Percentiles rank a stretch among this genome's conserved stretches.
These are phyloP conservation scores for Gossypium bickii DNA, from an alignment of 345 rosid genomes.

Conservation along the genomic window DNA sequence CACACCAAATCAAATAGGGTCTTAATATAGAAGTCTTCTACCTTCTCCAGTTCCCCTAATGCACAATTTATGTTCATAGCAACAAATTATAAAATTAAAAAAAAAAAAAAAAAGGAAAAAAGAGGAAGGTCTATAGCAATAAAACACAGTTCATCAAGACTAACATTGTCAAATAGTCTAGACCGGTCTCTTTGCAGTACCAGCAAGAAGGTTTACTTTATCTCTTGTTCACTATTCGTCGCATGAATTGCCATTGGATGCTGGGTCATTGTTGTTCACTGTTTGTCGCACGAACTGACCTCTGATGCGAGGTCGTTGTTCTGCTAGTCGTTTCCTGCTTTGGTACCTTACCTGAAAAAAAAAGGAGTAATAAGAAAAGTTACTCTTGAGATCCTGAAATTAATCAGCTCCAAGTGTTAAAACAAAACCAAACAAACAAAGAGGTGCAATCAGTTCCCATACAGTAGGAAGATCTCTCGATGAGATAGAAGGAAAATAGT, in stretches of 20 bases:
- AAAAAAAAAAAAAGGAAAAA: background rate
- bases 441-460: background rate
- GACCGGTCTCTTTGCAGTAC: background rate
- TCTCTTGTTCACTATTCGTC: constrained; percentile 20
- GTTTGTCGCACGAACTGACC: constrained; percentile 35
- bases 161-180: background rate
- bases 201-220: constrained; percentile 1
- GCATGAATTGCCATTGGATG: constrained; percentile 28
- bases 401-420: background rate
- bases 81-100: background rate
- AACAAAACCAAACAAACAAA: too few relatives aligned
- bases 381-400: background rate
- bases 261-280: constrained; percentile 22
- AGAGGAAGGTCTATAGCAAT: background rate
- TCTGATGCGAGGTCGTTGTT: constrained; percentile 29
- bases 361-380: background rate
- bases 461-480: background rate
- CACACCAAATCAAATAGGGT: background rate
- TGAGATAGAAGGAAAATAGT: too few relatives aligned
- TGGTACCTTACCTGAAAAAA: constrained; percentile 33
- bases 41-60: background rate
- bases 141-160: constrained; percentile 3
- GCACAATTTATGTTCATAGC: background rate
- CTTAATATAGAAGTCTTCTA: background rate
- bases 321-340: constrained; percentile 33